Conservation (phyloP, 2,329 filamentous ascomycete genomes). For the Epichloe scottii region DNA sequence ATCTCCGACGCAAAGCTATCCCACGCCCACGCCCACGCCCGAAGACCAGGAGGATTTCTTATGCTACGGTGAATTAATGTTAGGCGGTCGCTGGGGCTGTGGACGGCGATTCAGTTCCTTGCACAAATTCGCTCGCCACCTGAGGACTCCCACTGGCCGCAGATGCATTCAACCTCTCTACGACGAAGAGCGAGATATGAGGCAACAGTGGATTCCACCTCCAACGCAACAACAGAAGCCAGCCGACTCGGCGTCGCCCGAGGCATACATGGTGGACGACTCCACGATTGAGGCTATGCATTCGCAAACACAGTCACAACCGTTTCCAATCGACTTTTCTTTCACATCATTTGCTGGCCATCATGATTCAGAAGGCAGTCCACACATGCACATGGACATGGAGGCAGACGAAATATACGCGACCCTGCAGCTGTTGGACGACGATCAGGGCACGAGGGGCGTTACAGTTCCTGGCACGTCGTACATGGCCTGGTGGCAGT, state of each 20-base stretch:
- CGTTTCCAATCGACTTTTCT: not conserved
- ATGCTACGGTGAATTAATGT: not conserved
- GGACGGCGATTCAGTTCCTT: not conserved
- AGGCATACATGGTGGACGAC: not conserved
- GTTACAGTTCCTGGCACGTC: not conserved
- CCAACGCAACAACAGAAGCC: not conserved
- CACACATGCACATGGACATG: not conserved
- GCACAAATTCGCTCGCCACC: conserved; percentile 1
- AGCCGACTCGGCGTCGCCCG: not conserved
- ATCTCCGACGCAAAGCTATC: not conserved
- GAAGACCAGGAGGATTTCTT: not conserved
- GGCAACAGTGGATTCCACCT: not conserved
- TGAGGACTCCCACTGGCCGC: conserved; percentile 1
- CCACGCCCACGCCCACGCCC: not conserved
- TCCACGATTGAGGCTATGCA: not conserved
- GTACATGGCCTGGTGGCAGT: conserved; percentile 6
- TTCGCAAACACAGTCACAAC: not conserved
- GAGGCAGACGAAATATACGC: not conserved
- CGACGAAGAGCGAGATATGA: conserved; percentile 1
- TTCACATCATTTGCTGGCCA: not conserved
- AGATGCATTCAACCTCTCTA: conserved; percentile 5
- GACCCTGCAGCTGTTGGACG: not conserved
- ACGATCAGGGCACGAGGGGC: not conserved
- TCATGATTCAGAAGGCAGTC: not conserved
- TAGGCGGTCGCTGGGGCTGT: conserved; percentile 3